Percentiles rank a stretch among this genome's conserved stretches.
Evolutionary conservation across 371 early-diverging fungal genomes (phyloP).

Genomic region (Syncephalastrum contaminatum): DNA sequence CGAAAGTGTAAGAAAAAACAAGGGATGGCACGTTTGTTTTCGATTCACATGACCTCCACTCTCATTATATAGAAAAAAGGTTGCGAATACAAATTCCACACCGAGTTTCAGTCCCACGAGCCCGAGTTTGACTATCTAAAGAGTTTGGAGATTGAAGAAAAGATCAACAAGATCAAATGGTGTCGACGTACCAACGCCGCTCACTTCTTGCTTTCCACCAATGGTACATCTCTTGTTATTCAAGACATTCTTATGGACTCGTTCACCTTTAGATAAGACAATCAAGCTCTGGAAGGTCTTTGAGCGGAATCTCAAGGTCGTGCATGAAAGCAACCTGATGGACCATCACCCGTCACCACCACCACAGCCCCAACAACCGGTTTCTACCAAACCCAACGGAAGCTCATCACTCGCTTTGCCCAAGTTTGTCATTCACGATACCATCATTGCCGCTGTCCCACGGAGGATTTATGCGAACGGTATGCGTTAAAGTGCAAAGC

Average conservation of each 20-base stretch:
- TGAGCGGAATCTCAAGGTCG: conserved; percentile 81
- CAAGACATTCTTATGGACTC: neutral
- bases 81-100: conserved; percentile 92
- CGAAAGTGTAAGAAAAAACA: conserved; percentile 65
- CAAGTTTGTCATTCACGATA: conserved; percentile 76
- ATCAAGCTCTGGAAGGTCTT: conserved; percentile 94
- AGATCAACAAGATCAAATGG: conserved; percentile 95
- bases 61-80: conserved; percentile 71
- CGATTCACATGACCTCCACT: neutral
- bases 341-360: conserved; percentile 40
- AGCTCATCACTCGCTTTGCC: conserved; percentile 60
- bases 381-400: too few relatives aligned
- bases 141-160: conserved; percentile 94
- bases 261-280: conserved; percentile 71
- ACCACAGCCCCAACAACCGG: too few relatives aligned
- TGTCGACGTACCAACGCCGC: conserved; percentile 81
- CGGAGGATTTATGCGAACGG: conserved; percentile 81
- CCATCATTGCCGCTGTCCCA: conserved; percentile 82
- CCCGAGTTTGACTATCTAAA: conserved; percentile 97
- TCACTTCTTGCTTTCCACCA: conserved; percentile 88
- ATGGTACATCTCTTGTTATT: conserved; percentile 63
- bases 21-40: neutral
- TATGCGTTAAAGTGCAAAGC: conserved; percentile 6
- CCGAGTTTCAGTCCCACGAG: conserved; percentile 95
- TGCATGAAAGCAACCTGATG: conserved; percentile 73